Evolutionary conservation across 352 stramenopile species (phyloP), one percentile per base, ranked within the genome.

Genomic region (Pythium chondricola): DNA sequence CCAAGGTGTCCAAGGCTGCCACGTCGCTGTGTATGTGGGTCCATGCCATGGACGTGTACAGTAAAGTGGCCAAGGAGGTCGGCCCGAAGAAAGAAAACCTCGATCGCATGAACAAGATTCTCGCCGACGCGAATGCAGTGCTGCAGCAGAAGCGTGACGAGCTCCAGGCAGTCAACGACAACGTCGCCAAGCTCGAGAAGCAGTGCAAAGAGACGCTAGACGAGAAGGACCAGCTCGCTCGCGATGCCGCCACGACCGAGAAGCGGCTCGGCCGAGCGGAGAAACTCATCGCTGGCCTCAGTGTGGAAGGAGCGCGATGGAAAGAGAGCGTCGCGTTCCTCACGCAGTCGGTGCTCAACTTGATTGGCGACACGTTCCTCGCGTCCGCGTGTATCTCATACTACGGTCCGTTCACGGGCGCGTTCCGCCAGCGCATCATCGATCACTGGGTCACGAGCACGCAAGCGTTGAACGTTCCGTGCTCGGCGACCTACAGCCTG

Each of bases 1-100:
- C 76, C 0, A 97, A 97, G 58, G 89, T 97, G 1, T 97, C 88
- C 14, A 94, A 90, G 30, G 92, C 92, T 1, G 91, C 88, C 0
- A 93, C 73, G 4, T 93, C 84, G 21, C 56, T 98, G 20, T 98
- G 92, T 54, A 94, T 97, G 81, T 98, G 92, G 82, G 87, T 95
- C 14, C 88, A 97, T 46, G 92, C 92, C 3, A 97, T 98, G 83
- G 82, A 97, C 31, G 87, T 96, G n/a, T 98, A 98, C 67, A 88
- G 85, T 7, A 94, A 92, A 58, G 92, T 98, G 6, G 88, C 88
- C 2, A 98, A 97, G 61, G 90, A 97, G 42, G 93, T 98, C 3
- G 92, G 69, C 0, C 92, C 92, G 0, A 98, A 98, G 64, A 87
- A 90, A 44, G 83, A 88, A 48, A 91, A 87, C 13, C 52, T 98